These are phyloP conservation scores for Trichophyton benhamiae DNA, from an alignment of 2,329 filamentous ascomycete genomes.

Conservation along the genomic window DNA sequence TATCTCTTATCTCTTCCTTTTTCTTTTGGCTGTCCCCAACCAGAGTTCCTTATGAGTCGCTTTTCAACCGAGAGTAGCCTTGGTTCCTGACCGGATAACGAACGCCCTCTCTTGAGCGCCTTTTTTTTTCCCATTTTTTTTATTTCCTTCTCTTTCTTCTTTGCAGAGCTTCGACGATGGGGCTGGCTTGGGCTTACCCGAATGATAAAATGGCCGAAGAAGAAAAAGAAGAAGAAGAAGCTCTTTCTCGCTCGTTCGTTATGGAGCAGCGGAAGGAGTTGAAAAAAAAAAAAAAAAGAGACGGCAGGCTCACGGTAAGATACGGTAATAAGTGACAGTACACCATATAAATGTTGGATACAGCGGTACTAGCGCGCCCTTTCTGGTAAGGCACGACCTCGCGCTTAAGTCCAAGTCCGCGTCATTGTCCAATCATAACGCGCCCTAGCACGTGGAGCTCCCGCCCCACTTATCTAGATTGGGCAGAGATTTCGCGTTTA, in stretches of 20 bases:
- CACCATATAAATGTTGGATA: not conserved
- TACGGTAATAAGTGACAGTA: not conserved
- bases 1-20: no score
- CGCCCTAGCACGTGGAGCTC: not conserved
- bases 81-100: not conserved
- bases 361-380: not conserved
- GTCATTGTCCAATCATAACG: not conserved
- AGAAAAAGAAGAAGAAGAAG: not conserved
- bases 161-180: not conserved
- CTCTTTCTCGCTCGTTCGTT: not conserved
- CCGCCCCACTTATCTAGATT: not conserved
- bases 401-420: not conserved
- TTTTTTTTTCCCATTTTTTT: not conserved
- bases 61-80: not conserved
- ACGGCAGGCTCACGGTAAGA: not conserved
- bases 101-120: not conserved
- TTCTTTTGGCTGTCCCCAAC: no score
- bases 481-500: not conserved
- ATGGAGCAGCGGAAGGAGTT: not conserved
- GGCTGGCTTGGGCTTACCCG: not conserved
- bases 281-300: no score
- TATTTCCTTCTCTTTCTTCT: not conserved
- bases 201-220: no score
- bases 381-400: not conserved
- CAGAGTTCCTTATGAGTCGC: not conserved